Evolutionary conservation across 2,329 filamentous ascomycete genomes (phyloP), one percentile per base, ranked within the genome.

Genomic region (Chalara sp.): DNA sequence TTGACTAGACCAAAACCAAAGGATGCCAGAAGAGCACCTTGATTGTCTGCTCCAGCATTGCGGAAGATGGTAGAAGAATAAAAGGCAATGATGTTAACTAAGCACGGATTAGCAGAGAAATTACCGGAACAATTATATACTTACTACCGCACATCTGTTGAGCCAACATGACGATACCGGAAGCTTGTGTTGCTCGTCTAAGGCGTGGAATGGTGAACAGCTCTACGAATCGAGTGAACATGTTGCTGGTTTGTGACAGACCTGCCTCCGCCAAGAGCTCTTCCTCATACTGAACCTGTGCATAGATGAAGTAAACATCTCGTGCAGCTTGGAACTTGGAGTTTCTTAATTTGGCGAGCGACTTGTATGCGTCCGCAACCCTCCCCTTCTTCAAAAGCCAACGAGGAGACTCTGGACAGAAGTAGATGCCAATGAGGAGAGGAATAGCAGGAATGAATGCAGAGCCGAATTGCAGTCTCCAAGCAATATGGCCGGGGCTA

Each of bases 161-260:
- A 1, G 59, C 60, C 46, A 64, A 82, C 89, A 95, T 95, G 58
- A 92, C 87, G 1, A 82, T 81, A 56, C 83, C 87, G 1, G 87
- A 86, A 5, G 88, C 89, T 32, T 87, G 74, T 4, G 83, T 91
- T 3, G 89, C 89, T 40, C 84, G 78, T 11, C 84, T 78, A 8
- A 87, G 73, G 44, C 86, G 78, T 1, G 85, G 83, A 51, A 89
- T 76, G 8, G 81, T 86, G 61, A 89, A 86, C 1, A 85, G 70
- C 62, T 88, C 79, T 37, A 76, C 59, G 56, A 88, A 82, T 12
- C 85, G 79, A 28, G 72, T 77, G 46, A 81, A 33, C 60, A 86
- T 83, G 66, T 76, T 83, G 58, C 71, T 76, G 11, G 73, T 57
- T 42, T 66, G 68, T 6, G 75, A 64, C 32, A 80, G 65, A 53